Percentiles rank a stretch among this genome's conserved stretches.
Conservation (phyloP, 805 yeast genomes). For the Hanseniaspora singularis region DNA sequence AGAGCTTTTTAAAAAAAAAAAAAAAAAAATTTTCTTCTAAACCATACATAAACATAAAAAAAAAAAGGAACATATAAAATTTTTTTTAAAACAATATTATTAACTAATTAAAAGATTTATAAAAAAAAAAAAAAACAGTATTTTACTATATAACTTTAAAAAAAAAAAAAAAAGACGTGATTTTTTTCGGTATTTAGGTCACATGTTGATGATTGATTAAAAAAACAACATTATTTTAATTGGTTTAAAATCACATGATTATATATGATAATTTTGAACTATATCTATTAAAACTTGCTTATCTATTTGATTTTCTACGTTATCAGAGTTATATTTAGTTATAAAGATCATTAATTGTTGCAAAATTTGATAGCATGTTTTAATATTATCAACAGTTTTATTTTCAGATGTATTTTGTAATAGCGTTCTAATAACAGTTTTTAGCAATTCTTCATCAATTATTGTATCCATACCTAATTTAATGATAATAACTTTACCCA, state of each 20-base stretch:
- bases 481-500: neutral
- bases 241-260: neutral
- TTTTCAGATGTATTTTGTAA: neutral
- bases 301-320: neutral
- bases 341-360: neutral
- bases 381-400: neutral
- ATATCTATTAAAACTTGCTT: neutral
- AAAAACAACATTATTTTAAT: too few relatives aligned
- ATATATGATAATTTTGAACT: neutral
- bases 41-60: too few relatives aligned
- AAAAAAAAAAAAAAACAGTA: too few relatives aligned
- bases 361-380: neutral
- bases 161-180: too few relatives aligned
- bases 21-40: too few relatives aligned
- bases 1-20: too few relatives aligned
- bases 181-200: too few relatives aligned
- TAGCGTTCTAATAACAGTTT: neutral
- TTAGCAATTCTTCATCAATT: neutral
- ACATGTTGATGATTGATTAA: too few relatives aligned
- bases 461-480: constrained; percentile 1
- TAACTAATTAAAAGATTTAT: too few relatives aligned
- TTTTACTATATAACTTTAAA: too few relatives aligned
- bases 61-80: too few relatives aligned
- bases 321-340: neutral
- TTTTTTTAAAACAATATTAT: too few relatives aligned